Conservation (phyloP, 352 stramenopile species). For the Globisporangium okanoganense region DNA sequence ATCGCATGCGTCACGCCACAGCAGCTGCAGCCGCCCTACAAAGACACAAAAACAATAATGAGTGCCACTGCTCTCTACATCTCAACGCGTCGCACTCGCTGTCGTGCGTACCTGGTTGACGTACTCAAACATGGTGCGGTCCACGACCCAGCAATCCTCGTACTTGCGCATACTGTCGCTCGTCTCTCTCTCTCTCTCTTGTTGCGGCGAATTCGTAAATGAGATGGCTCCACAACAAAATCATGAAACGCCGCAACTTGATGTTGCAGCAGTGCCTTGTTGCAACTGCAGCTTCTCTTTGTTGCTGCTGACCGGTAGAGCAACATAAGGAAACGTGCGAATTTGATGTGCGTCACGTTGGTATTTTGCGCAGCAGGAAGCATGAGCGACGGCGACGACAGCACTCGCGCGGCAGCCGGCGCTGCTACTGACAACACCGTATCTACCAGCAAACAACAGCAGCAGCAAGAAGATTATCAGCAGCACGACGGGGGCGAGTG, state of each 20-base stretch:
- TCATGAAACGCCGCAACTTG: no score
- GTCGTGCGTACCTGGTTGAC: constrained; percentile 65
- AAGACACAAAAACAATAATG: not conserved
- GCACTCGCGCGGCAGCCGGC: not conserved
- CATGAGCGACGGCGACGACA: not conserved
- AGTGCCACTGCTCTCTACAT: not conserved
- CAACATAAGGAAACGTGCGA: no score
- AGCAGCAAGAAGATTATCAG: not conserved
- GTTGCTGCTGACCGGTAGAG: not conserved
- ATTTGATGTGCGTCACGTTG: not conserved
- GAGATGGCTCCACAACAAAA: not conserved
- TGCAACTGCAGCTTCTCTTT: no score
- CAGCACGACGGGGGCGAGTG: constrained; percentile 4
- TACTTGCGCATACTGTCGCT: constrained; percentile 57
- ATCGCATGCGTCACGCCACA: constrained; percentile 86
- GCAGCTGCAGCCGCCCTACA: constrained; percentile 87
- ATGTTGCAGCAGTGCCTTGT: no score
- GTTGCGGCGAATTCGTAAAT: not conserved
- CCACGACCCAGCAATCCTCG: constrained; percentile 86
- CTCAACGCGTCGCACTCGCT: not conserved
- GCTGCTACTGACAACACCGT: constrained; percentile 13
- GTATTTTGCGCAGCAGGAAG: not conserved
- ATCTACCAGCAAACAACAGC: not conserved
- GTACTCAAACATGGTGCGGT: constrained; percentile 95
- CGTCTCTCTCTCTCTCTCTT: not conserved